phyloP scores from a whole-genome alignment of 2,329 filamentous ascomycete genomes.

The Cytospora piceicola region DNA sequence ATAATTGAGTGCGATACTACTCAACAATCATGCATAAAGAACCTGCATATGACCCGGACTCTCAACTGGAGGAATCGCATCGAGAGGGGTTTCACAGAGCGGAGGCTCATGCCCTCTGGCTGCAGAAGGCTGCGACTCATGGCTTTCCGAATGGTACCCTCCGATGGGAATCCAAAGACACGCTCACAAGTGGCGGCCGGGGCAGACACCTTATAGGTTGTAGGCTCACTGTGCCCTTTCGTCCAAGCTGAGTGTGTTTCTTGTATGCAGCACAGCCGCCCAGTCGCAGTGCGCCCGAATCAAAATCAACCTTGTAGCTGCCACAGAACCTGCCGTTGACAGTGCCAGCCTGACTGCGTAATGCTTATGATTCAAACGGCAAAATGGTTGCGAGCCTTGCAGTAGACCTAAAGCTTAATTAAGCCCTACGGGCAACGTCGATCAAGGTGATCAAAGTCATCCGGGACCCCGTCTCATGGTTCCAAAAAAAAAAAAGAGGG shows the following conservation, averaged over 20 bases:
- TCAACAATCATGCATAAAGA: background rate
- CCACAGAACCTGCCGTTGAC: slow-evolving; percentile 19
- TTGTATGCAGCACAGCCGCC: slow-evolving; percentile 15
- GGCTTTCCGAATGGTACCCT: slow-evolving; percentile 7
- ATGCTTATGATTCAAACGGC: slow-evolving; percentile 3
- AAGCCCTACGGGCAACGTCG: background rate
- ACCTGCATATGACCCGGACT: slow-evolving; percentile 10
- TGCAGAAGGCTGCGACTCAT: slow-evolving; percentile 11
- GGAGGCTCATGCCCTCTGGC: slow-evolving; percentile 8
- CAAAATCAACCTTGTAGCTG: slow-evolving; percentile 11
- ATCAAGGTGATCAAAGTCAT: background rate
- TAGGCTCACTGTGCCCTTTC: slow-evolving; percentile 6
- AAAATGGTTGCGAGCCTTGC: slow-evolving; percentile 1
- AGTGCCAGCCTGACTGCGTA: slow-evolving; percentile 17
- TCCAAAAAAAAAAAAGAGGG: background rate
- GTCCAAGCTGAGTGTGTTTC: slow-evolving; percentile 3
- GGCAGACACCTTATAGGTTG: slow-evolving; percentile 6
- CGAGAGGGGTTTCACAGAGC: slow-evolving; percentile 7
- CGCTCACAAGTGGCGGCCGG: background rate
- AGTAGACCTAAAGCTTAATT: background rate
- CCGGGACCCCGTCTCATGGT: background rate
- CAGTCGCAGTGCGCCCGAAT: slow-evolving; percentile 6
- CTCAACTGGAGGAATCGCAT: slow-evolving; percentile 16
- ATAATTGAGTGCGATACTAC: slow-evolving; percentile 23
- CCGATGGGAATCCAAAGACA: background rate